These are phyloP conservation scores for Phytopythium boreale DNA, from an alignment of 352 stramenopile species.

Conservation along the genomic window DNA sequence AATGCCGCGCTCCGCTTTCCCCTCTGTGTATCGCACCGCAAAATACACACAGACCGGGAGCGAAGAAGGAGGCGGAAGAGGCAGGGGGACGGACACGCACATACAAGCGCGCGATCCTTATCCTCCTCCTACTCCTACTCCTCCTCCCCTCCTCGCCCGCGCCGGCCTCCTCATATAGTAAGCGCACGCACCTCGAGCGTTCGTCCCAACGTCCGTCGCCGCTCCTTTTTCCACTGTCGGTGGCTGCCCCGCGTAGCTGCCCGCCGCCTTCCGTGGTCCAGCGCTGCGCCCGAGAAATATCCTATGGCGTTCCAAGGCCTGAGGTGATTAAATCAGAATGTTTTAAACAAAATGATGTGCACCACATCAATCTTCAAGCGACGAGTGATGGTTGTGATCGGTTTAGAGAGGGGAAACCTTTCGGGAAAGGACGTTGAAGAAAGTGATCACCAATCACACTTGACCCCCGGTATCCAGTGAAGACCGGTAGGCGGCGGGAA, in stretches of 20 bases:
- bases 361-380: not conserved
- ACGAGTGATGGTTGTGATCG: not conserved
- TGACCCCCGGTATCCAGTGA: no score
- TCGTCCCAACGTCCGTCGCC: slow-evolving; percentile 2
- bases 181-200: slow-evolving; percentile 4
- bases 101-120: no score
- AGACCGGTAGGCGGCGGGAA: no score
- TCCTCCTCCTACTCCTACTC: not conserved
- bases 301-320: not conserved
- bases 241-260: not conserved
- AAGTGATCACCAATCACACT: no score
- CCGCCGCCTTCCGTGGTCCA: slow-evolving; percentile 3
- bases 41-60: no score
- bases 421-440: not conserved
- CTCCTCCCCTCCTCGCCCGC: not conserved
- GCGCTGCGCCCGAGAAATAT: slow-evolving; percentile 2
- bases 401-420: not conserved
- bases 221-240: slow-evolving; percentile 10
- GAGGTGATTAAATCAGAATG: not conserved
- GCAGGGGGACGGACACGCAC: no score
- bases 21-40: no score
- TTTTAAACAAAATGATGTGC: not conserved
- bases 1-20: not conserved
- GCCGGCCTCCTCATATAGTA: not conserved
- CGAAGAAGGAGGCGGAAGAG: no score